Base-by-base conservation (phyloP, 805 yeast species). In the Candida corydali region DNA sequence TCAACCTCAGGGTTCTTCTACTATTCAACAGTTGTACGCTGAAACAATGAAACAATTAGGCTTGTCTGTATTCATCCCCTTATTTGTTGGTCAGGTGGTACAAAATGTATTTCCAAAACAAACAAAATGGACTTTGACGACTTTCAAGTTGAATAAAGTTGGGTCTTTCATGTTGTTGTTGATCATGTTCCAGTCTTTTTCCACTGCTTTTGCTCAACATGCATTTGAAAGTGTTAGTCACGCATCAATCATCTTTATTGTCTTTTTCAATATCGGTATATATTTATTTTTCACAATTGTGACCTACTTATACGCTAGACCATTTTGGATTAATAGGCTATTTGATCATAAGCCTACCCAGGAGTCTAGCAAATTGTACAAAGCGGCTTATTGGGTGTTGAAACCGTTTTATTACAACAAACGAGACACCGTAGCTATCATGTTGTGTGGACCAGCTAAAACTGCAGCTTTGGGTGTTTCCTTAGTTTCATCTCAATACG, bases 381-480 rank as follows among this genome's bases (percentile, higher is more conserved):
- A 47, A 5, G 59, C 56, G 45, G 42, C 65, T 16, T 74, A 78
- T 52, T 57, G 55, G 29, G 20, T 69, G 1, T 58, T 78, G 40
- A 56, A 69, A 37, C 91, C 91, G 1, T 86, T 84, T 49, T 83
- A 82, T 57, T 83, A 83, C 57, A 69, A 70, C 49, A 75, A 80
- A 46, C 57, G 65, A 35, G 95, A 88, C 51, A 76, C 95, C 0
- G 85, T 86, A 24, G 71, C 89, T 9, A 73, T 88, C 34, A 74
- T 87, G 82, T 70, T 86, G 41, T 86, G 95, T 59, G 95, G 95
- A 8, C 91, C 95, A 4, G 95, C 96, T 2, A 88, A 87, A 57
- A 87, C 96, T 1, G 96, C 95, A 0, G 96, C 96, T 0, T 65
- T 87, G 35, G 96, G 96, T 25, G 95, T 87, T 3, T 83, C 95